Conservation (phyloP, 2,329 filamentous ascomycete genomes). For the Verruconis gallopava region DNA sequence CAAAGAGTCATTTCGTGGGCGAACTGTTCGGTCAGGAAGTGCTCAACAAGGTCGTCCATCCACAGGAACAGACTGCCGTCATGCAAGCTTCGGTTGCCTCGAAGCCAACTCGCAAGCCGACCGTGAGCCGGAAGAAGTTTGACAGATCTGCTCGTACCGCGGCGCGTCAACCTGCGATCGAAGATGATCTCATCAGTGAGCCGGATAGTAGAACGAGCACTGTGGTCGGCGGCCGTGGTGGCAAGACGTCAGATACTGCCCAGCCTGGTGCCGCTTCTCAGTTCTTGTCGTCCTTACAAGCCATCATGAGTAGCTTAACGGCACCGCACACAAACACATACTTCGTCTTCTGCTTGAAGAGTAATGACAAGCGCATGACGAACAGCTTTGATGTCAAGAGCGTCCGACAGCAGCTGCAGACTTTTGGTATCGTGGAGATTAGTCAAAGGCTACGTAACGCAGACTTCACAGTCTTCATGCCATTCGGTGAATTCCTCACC, state of each 20-base stretch:
- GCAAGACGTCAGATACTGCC: slow-evolving; percentile 26
- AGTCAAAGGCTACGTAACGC: slow-evolving; percentile 84
- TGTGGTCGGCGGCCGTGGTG: slow-evolving; percentile 18
- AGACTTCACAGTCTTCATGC: slow-evolving; percentile 90
- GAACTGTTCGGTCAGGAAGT: slow-evolving; percentile 95
- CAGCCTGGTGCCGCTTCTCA: slow-evolving; percentile 87
- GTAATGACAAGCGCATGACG: slow-evolving; percentile 90
- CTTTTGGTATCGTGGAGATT: slow-evolving; percentile 92
- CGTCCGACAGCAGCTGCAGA: slow-evolving; percentile 86
- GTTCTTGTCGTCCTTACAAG: slow-evolving; percentile 78
- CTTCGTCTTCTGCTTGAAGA: slow-evolving; percentile 94
- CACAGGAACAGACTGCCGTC: slow-evolving; percentile 76
- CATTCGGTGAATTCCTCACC: slow-evolving; percentile 89
- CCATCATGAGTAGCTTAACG: slow-evolving; percentile 76
- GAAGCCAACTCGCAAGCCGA: slow-evolving; percentile 83
- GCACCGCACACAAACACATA: slow-evolving; percentile 80
- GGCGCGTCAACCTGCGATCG: slow-evolving; percentile 11
- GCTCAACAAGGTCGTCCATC: slow-evolving; percentile 83
- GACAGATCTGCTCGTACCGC: slow-evolving; percentile 38
- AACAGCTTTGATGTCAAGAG: slow-evolving; percentile 99
- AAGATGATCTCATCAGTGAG: slow-evolving; percentile 15
- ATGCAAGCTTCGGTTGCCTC: slow-evolving; percentile 95
- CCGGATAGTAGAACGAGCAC: slow-evolving; percentile 27
- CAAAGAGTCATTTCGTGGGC: slow-evolving; percentile 76
- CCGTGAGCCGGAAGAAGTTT: slow-evolving; percentile 73